Evolutionary conservation across 345 rosid genomes (phyloP).

Genomic region (Eucalyptus marginata): DNA sequence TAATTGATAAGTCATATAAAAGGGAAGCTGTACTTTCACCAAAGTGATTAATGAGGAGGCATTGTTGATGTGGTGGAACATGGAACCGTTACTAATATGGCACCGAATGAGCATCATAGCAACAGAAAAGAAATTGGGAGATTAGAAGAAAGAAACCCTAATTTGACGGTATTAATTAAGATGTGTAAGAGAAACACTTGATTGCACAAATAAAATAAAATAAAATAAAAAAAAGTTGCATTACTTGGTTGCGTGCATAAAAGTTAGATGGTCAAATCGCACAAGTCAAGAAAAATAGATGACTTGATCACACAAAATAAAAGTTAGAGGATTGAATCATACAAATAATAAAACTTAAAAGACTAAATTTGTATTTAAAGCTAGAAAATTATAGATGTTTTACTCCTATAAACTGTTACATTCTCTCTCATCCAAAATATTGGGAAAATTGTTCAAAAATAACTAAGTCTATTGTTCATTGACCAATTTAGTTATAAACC

Average conservation of each 20-base stretch:
- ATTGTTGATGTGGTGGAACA: no score
- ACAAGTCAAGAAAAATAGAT: background rate
- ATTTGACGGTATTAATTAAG: background rate
- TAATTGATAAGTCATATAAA: no score
- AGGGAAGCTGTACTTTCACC: background rate
- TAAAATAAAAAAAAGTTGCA: background rate
- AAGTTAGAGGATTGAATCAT: background rate
- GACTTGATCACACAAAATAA: background rate
- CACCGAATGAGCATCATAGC: background rate
- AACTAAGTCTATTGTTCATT: background rate
- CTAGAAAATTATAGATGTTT: no score
- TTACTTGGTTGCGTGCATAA: background rate
- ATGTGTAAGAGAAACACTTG: background rate
- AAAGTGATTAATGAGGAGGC: no score
- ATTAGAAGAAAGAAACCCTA: no score
- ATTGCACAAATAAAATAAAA: background rate
- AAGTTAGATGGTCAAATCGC: background rate
- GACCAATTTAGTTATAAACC: rapidly evolving
- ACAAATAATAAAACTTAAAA: no score
- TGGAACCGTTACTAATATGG: no score
- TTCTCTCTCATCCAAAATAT: background rate
- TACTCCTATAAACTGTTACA: background rate
- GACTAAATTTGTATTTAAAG: background rate
- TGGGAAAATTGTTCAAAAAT: background rate
- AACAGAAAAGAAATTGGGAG: background rate